These are phyloP conservation scores for Rhizopus sp. DNA, from an alignment of 371 early-diverging fungal genomes.

Conservation along the genomic window DNA sequence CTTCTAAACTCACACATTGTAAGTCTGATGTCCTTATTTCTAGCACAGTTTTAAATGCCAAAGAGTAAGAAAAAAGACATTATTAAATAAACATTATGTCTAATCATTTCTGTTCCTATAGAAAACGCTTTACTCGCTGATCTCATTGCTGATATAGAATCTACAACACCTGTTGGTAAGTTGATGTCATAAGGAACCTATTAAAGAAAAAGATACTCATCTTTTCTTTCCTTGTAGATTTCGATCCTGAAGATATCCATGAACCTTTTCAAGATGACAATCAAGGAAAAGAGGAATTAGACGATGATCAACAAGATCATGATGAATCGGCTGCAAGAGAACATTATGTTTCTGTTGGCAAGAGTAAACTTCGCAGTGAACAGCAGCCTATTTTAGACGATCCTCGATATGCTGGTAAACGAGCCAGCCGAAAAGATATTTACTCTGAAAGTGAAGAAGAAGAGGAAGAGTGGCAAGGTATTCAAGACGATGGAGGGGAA, in stretches of 20 bases:
- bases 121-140: conserved; percentile 54
- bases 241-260: conserved; percentile 66
- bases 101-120: background rate
- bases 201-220: background rate
- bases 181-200: background rate
- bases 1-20: too few relatives aligned
- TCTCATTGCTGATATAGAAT: conserved; percentile 70
- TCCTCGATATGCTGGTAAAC: conserved; percentile 78
- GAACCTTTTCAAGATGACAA: conserved; percentile 43
- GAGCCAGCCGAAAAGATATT: conserved; percentile 63
- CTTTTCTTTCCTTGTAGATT: conserved; percentile 34
- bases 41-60: too few relatives aligned
- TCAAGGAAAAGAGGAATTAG: conserved; percentile 45
- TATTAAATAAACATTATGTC: too few relatives aligned
- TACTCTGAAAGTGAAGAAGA: conserved; percentile 54
- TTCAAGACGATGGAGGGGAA: conserved; percentile 11
- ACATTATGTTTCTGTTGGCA: conserved; percentile 75
- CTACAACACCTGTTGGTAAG: conserved; percentile 69
- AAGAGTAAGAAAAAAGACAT: too few relatives aligned
- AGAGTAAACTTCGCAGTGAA: conserved; percentile 66
- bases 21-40: too few relatives aligned
- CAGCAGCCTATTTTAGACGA: conserved; percentile 69
- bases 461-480: conserved; percentile 19
- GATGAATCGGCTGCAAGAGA: conserved; percentile 55
- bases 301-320: conserved; percentile 50